Evolutionary conservation across 2,329 filamentous ascomycete genomes (phyloP).

Genomic region (Cytospora schulzeri): DNA sequence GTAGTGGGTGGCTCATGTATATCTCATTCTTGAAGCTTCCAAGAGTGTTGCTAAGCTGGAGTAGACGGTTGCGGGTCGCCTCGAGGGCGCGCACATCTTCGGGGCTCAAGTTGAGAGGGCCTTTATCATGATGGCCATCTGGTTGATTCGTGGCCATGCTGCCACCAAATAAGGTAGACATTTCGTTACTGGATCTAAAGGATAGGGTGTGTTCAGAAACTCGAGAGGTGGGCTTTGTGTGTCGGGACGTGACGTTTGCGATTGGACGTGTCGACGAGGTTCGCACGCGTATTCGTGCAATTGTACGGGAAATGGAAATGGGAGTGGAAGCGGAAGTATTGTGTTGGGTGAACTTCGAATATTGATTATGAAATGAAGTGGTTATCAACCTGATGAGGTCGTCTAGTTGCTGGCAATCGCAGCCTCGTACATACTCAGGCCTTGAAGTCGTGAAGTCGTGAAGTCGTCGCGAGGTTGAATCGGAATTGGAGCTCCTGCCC

Average conservation of each 20-base stretch:
- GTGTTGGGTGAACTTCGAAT: neutral
- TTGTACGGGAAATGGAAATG: too few species aligned
- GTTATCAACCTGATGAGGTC: neutral
- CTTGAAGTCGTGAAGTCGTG: neutral
- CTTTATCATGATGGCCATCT: constrained; percentile 7
- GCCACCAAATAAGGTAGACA: neutral
- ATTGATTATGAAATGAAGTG: neutral
- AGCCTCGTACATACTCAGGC: neutral
- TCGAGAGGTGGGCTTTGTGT: neutral
- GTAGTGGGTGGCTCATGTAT: constrained; percentile 64
- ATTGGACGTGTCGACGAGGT: neutral
- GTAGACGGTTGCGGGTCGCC: constrained; percentile 67
- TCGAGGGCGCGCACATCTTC: constrained; percentile 71
- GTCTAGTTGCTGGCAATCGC: neutral
- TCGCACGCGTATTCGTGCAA: neutral
- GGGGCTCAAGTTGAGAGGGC: constrained; percentile 52
- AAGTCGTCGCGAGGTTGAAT: neutral
- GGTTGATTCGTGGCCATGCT: neutral
- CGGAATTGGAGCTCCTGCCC: constrained; percentile 4
- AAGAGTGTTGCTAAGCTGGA: constrained; percentile 70
- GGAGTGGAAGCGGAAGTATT: neutral
- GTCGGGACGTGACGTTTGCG: neutral
- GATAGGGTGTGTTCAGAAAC: neutral
- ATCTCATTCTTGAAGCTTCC: constrained; percentile 64
- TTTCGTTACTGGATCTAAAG: neutral